Base-by-base conservation (phyloP, 306 rosid species). In the Vigna hirtella region DNA sequence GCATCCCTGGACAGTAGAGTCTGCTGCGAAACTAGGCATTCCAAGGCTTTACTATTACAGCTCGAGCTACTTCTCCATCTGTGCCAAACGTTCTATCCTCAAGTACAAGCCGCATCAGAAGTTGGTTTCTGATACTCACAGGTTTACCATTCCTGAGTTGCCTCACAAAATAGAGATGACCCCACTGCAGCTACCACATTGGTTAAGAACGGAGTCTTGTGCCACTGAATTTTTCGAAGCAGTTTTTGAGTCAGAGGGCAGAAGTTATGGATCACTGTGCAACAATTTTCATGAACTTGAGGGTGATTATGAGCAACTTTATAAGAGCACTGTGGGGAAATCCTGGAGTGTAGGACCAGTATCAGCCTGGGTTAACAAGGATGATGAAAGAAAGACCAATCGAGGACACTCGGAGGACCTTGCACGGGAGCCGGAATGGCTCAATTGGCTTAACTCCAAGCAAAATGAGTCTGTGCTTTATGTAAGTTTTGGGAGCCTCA, bases 281-380 rank as follows among this genome's bases (percentile, higher is more conserved):
- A 82, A 82, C 16, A 76, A 73, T 66, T 82, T 76, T 52, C 62
- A 70, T 18, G 85, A 76, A 28, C 85, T 76, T 3, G 81, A 82
- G 53, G 34, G 74, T 62, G 77, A 76, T 14, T 82, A 82, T 70
- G 81, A 61, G 55, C 10, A 76, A 32, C 85, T 70, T 52, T 9
- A 50, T 40, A 20, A 53, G 50, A 61, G 7, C 20, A 20, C 24
- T 18, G 9, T 17, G 6, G 78, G 85, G 74, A 82, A 82, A 53
- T 70, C 69, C 28, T 82, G 85, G 85, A 62, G 50, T 16, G 6
- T 82, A 11, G 85, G 82, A 64, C 85, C 85, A 18, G 79, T 77
- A 71, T 71, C 85, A 5, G 36, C 70, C 1, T 77, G 79, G 82
- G 73, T 20, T 53, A 64, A 71, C n/a, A 62, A 63, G 45, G 32